A percentile compares a stretch with the other conserved stretches of the same genome.
Evolutionary conservation across 768 basidiomycete species (phyloP).

Genomic region (Tricholoma matsutake): DNA sequence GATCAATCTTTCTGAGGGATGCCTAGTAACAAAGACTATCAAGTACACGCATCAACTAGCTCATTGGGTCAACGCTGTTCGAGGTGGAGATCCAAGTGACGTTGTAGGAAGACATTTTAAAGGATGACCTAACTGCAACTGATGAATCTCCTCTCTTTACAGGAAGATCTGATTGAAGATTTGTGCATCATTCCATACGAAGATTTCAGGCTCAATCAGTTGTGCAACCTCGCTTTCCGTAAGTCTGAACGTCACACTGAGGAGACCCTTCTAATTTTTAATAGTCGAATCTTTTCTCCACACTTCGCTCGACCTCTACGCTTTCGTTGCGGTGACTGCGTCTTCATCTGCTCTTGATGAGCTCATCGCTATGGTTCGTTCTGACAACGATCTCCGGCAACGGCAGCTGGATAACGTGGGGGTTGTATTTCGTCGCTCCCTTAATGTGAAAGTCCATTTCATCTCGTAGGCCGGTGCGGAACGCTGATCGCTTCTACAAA

Average conservation of each 20-base stretch:
- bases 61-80: slow-evolving; percentile 13
- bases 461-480: not conserved
- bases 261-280: not conserved
- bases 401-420: not conserved
- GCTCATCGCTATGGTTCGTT: not conserved
- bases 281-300: not conserved
- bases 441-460: not conserved
- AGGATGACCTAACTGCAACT: not conserved
- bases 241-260: not conserved
- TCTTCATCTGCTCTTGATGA: not conserved
- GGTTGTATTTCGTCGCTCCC: not conserved
- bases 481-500: not conserved
- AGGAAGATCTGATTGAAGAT: not conserved
- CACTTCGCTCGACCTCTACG: not conserved
- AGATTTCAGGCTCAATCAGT: not conserved
- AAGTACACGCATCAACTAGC: slow-evolving; percentile 21
- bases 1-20: slow-evolving; percentile 16
- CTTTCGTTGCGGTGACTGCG: not conserved
- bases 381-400: not conserved
- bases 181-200: not conserved
- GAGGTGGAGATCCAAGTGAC: not conserved
- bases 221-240: not conserved
- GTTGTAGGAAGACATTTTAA: not conserved
- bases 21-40: slow-evolving; percentile 18
- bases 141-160: not conserved